Conservation (phyloP, 208 protist genomes). For the Strigomonas oncopelti region DNA sequence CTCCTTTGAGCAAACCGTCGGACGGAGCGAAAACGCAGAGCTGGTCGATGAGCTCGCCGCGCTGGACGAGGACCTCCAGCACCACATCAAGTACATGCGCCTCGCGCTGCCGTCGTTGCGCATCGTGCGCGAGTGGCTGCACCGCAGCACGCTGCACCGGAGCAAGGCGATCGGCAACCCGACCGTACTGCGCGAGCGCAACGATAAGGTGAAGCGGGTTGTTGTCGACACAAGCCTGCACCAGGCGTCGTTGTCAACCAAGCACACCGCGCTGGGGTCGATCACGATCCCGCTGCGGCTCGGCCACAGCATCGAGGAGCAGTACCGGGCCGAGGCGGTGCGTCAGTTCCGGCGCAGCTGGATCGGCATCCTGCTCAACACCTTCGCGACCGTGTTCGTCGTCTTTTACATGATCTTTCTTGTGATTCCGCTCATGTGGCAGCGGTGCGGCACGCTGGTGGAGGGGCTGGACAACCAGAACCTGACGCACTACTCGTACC, state of each 20-base stretch:
- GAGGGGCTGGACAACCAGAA: constrained; percentile 7
- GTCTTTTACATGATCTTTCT: constrained; percentile 18
- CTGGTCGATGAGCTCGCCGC: not conserved
- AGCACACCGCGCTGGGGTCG: not conserved
- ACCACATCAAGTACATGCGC: not conserved
- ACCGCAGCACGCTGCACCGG: not conserved
- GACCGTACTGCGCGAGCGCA: not conserved
- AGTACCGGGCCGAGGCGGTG: constrained; percentile 17
- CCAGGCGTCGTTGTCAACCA: not conserved
- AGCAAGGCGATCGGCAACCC: not conserved
- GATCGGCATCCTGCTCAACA: constrained; percentile 15
- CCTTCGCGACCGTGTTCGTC: constrained; percentile 13
- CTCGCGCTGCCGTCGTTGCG: not conserved
- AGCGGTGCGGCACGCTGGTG: constrained; percentile 16
- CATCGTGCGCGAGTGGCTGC: constrained; percentile 2
- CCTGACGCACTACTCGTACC: not conserved
- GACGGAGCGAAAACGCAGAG: not conserved
- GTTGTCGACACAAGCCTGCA: not conserved
- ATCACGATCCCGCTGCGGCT: not conserved
- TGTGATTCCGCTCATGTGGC: constrained; percentile 14
- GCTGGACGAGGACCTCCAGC: not conserved
- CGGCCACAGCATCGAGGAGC: constrained; percentile 9
- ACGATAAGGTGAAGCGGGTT: not conserved
- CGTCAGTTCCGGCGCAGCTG: constrained; percentile 19
- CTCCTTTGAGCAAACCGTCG: constrained; percentile 5